phyloP scores from a whole-genome alignment of 306 rosid genomes.

The Herpetospermum pedunculosum region DNA sequence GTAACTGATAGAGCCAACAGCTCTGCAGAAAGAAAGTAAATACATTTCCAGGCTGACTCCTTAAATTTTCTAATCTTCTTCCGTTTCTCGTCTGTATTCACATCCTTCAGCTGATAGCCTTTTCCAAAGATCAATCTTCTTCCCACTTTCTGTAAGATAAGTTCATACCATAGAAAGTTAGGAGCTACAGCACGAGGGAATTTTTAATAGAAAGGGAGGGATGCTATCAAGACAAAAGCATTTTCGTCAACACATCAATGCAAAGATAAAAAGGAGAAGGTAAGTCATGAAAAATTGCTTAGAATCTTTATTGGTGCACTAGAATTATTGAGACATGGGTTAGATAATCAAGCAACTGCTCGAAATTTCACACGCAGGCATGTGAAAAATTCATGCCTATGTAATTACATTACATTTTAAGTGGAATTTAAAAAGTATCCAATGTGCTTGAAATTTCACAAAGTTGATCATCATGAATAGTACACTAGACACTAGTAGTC shows the following conservation, averaged over 20 bases:
- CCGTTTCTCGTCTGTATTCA: slow-evolving; percentile 31
- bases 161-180: slow-evolving; percentile 2
- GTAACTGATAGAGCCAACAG: slow-evolving; percentile 60
- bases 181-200: background rate
- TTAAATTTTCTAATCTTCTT: slow-evolving; percentile 79
- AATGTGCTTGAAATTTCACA: background rate
- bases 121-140: slow-evolving; percentile 60
- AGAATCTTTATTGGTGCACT: background rate
- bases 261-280: background rate
- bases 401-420: background rate
- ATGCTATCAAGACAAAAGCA: background rate
- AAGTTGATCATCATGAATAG: background rate
- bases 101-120: slow-evolving; percentile 32
- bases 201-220: background rate
- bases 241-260: background rate
- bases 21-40: slow-evolving; percentile 83
- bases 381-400: background rate
- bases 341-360: background rate
- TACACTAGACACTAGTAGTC: background rate
- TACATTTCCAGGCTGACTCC: slow-evolving; percentile 94
- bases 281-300: background rate
- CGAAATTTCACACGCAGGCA: background rate
- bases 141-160: slow-evolving; percentile 51
- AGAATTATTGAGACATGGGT: background rate
- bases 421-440: background rate